Conservation (phyloP, 495 filamentous ascomycete genomes). For the Trichocladium antarcticum region DNA sequence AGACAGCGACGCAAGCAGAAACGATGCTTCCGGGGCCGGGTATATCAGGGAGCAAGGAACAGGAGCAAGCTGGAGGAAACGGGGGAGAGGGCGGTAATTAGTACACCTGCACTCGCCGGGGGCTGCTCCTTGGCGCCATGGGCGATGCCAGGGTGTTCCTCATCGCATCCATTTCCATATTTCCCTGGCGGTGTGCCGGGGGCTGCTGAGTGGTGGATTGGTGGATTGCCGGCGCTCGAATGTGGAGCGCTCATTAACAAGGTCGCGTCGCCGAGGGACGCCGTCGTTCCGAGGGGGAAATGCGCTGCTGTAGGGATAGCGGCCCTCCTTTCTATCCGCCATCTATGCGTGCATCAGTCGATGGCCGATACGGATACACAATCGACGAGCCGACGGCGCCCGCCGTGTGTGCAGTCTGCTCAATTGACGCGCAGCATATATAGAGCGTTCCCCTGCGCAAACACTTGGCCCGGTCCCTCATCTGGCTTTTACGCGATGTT, state of each 20-base stretch:
- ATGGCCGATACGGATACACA: no score
- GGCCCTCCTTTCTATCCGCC: no score
- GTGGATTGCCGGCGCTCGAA: conserved; percentile 3
- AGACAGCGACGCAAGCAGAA: conserved; percentile 41
- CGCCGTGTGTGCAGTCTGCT: no score
- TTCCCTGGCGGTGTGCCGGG: conserved; percentile 17
- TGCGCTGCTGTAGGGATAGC: no score
- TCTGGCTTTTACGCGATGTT: no score
- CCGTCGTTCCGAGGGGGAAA: neutral
- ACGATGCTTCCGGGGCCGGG: conserved; percentile 40
- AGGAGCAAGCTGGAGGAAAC: conserved; percentile 8
- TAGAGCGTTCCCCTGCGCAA: no score
- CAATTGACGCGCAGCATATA: no score
- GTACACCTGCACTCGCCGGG: conserved; percentile 13
- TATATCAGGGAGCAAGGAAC: conserved; percentile 34
- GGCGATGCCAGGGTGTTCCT: conserved; percentile 8
- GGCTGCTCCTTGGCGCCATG: conserved; percentile 20
- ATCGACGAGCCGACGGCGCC: neutral
- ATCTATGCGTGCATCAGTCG: neutral
- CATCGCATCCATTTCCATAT: conserved; percentile 2
- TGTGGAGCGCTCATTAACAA: conserved; percentile 24
- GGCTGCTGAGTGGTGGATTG: conserved; percentile 16
- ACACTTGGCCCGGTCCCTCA: no score
- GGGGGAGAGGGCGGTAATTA: conserved; percentile 20
- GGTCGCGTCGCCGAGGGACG: conserved; percentile 8